Evolutionary conservation across 192 early-diverging fungal genomes (phyloP), one percentile per base, ranked within the genome.

Genomic region (Funneliformis geosporum): DNA sequence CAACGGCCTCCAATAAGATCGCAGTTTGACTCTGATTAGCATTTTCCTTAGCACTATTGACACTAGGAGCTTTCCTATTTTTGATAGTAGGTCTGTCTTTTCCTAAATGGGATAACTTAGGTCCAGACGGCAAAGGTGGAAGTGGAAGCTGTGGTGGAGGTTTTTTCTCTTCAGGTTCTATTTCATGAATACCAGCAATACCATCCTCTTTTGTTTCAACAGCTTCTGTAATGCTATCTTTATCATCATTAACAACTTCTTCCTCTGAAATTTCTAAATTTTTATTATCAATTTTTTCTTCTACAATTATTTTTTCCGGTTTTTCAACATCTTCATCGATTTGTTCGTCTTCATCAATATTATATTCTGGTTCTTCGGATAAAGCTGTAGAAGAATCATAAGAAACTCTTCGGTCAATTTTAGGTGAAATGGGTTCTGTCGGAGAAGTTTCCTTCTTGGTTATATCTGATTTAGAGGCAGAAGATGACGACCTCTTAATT

Each of bases 91-190:
- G 74, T 39, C 74, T 76, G 16, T 60, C 33, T 8, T 27, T 47
- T 27, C 39, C 39, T 14, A 76, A 62, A 39, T 39, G 44, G 16
- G 59, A 6, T 40, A 76, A 18, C 42, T 82, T 82, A 44, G 84
- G 82, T 7, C 79, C 68, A 61, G 80, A 60, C 0, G 80, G 78
- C 18, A 82, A 70, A 16, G 80, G 80, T 12, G 72, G 84, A 14
- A 39, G 80, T 12, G 72, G 84, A 14, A n/a, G 60, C 82, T 83
- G n/a, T 73, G 82, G 33, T 77, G 78, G 62, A 83, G 82, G 76
- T 79, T 82, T 23, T 79, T 80, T 28, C 80, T 81, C 42, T 80
- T 82, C 33, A 62, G 68, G 64, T 83, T 82, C 40, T 83, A 74
- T 59, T 61, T 85, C 84, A 75, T 79, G 50, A n/a, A 80, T 60